Percentiles rank a stretch among this genome's conserved stretches.
phyloP scores from a whole-genome alignment of 176 grass and related monocot species.

The Olyra latifolia region DNA sequence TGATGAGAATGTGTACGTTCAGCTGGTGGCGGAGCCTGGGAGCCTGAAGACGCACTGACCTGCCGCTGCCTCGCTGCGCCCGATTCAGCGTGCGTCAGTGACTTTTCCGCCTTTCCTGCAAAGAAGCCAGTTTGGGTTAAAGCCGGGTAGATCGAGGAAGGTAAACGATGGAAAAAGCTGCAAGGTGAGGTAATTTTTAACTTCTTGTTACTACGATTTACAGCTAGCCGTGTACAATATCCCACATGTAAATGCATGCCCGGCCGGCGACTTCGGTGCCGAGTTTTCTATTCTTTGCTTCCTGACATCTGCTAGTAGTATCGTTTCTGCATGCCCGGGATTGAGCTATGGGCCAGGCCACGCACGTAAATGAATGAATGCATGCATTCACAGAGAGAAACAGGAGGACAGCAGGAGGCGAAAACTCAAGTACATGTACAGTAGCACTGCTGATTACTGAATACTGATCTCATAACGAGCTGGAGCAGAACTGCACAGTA shows the following conservation, averaged over 20 bases:
- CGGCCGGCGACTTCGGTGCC: not conserved
- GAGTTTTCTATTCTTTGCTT: constrained; percentile 11
- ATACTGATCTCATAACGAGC: not conserved
- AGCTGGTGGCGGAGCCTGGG: not conserved
- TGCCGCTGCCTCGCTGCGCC: constrained; percentile 18
- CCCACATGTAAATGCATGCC: not conserved
- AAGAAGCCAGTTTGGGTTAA: constrained; percentile 27
- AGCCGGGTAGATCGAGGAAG: not conserved
- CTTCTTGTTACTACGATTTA: not conserved
- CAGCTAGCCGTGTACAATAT: not conserved
- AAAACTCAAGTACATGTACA: constrained; percentile 24
- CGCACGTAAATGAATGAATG: constrained; percentile 14
- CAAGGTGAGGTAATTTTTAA: not conserved
- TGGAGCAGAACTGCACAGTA: constrained; percentile 1
- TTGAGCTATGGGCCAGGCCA: constrained; percentile 5
- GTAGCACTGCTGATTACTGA: not conserved
- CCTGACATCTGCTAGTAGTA: not conserved
- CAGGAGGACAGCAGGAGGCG: not conserved
- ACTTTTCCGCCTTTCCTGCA: constrained; percentile 34
- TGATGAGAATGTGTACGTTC: not conserved
- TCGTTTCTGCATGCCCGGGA: constrained; percentile 14
- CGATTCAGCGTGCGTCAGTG: constrained; percentile 18
- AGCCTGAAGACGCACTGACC: constrained; percentile 25
- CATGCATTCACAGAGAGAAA: constrained; percentile 20
- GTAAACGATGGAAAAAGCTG: constrained; percentile 20